Percentiles rank a stretch among this genome's conserved stretches.
Evolutionary conservation across 352 stramenopile genomes (phyloP).

Genomic region (Phytophthora constricta): DNA sequence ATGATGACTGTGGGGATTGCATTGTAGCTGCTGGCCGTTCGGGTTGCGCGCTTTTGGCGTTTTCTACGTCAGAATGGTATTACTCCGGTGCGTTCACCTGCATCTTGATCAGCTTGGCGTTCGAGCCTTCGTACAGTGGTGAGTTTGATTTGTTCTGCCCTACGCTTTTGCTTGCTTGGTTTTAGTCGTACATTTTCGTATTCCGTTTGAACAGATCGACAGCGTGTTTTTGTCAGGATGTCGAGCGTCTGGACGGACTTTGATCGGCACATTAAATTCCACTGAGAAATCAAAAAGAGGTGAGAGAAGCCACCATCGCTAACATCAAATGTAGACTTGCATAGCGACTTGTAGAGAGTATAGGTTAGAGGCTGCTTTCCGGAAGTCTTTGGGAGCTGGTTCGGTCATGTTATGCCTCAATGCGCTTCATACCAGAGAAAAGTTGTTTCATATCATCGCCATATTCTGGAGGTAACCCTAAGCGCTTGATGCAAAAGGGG

Average conservation of each 20-base stretch:
- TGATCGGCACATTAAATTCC: constrained; percentile 40
- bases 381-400: constrained; percentile 1
- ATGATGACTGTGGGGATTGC: too few relatives aligned
- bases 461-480: constrained; percentile 4
- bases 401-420: constrained; percentile 13
- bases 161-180: background rate
- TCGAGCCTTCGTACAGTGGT: background rate
- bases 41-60: too few relatives aligned
- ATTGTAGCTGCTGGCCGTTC: too few relatives aligned
- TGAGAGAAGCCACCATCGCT: constrained; percentile 27
- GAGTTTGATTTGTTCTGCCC: background rate
- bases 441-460: constrained; percentile 13
- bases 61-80: too few relatives aligned
- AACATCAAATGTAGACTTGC: background rate
- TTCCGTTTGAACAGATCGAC: constrained; percentile 1
- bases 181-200: background rate
- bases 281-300: constrained; percentile 31
- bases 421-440: constrained; percentile 20
- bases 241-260: constrained; percentile 36
- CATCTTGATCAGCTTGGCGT: too few relatives aligned
- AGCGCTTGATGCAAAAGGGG: constrained; percentile 6
- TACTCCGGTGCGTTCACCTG: too few relatives aligned
- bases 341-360: constrained; percentile 11
- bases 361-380: constrained; percentile 17
- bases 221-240: background rate